phyloP scores from a whole-genome alignment of 106 monocot genomes.

The Apostasia shenzhenica region DNA sequence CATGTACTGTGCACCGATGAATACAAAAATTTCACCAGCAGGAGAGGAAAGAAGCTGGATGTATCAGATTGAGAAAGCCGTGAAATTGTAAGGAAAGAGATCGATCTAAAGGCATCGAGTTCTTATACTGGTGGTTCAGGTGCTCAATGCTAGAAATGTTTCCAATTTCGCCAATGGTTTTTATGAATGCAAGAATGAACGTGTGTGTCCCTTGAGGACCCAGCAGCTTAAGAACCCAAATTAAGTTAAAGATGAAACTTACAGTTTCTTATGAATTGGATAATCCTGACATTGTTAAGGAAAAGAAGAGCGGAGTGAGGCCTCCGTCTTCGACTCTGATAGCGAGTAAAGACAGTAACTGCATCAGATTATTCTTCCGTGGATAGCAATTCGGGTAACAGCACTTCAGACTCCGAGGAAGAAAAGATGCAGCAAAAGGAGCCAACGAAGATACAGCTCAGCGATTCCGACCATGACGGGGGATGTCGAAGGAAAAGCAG shows the following conservation, averaged over 20 bases:
- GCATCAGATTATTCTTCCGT: conserved; percentile 52
- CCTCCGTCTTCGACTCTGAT: conserved; percentile 65
- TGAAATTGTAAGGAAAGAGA: conserved; percentile 70
- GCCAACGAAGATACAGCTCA: conserved; percentile 27
- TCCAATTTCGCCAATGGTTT: conserved; percentile 88
- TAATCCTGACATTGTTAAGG: conserved; percentile 45
- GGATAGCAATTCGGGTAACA: conserved; percentile 59
- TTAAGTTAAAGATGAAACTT: conserved; percentile 35
- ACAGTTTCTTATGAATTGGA: conserved; percentile 60
- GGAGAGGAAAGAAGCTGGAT: conserved; percentile 93
- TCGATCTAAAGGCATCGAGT: conserved; percentile 25
- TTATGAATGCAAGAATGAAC: conserved; percentile 96
- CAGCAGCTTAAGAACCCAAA: conserved; percentile 83
- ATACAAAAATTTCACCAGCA: conserved; percentile 20
- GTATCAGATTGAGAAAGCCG: conserved; percentile 98
- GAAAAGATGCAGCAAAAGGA: conserved; percentile 33
- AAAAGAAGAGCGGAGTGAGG: conserved; percentile 44
- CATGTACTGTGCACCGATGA: too few species aligned
- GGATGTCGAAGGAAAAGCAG: conserved; percentile 47
- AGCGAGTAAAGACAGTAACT: conserved; percentile 43
- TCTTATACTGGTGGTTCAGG: conserved; percentile 19
- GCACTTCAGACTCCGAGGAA: conserved; percentile 67
- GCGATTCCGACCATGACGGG: conserved; percentile 52
- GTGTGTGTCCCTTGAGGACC: conserved; percentile 86
- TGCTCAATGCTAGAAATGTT: conserved; percentile 90